Base-by-base conservation (phyloP, 495 filamentous ascomycete species). In the Diplogelasinospora grovesii region DNA sequence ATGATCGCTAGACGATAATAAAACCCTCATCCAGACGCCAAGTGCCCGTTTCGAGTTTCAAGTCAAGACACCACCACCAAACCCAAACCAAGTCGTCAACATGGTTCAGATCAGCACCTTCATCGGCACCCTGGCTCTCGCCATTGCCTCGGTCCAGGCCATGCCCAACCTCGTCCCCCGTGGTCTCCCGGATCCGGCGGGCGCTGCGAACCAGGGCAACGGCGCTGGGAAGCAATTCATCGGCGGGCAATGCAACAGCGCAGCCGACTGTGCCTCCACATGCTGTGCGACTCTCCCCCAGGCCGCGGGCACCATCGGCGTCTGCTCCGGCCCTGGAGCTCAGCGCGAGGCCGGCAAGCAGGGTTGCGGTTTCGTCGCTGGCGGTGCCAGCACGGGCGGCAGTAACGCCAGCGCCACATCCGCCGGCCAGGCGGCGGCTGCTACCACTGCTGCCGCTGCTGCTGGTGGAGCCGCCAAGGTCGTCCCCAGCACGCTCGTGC, bases 71-170 rank as follows among this genome's bases (percentile, higher is more conserved):
- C n/a, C n/a, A n/a, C n/a, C n/a, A n/a, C n/a, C n/a, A n/a, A n/a
- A n/a, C n/a, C n/a, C n/a, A n/a, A n/a, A n/a, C n/a, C n/a, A n/a
- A n/a, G n/a, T n/a, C n/a, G n/a, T n/a, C n/a, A n/a, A n/a, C n/a
- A n/a, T n/a, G n/a, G n/a, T n/a, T n/a, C n/a, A n/a, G n/a, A n/a
- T n/a, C n/a, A n/a, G n/a, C n/a, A n/a, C n/a, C n/a, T n/a, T n/a
- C n/a, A n/a, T n/a, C n/a, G n/a, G n/a, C n/a, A n/a, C n/a, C n/a
- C n/a, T n/a, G n/a, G n/a, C n/a, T n/a, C n/a, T 80, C 22, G 69
- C 64, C n/a, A 64, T 75, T 14, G 76, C 64, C n/a, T 71, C 69
- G 22, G 65, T 64, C 59, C 65, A 77, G n/a, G 70, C 71, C 14
- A 68, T 70, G 27, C 70, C 68, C 22, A 66, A 65, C 22, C 69